Evolutionary conservation across 2,329 filamentous ascomycete species (phyloP).

Genomic region (Ceratocystis cubensis): DNA sequence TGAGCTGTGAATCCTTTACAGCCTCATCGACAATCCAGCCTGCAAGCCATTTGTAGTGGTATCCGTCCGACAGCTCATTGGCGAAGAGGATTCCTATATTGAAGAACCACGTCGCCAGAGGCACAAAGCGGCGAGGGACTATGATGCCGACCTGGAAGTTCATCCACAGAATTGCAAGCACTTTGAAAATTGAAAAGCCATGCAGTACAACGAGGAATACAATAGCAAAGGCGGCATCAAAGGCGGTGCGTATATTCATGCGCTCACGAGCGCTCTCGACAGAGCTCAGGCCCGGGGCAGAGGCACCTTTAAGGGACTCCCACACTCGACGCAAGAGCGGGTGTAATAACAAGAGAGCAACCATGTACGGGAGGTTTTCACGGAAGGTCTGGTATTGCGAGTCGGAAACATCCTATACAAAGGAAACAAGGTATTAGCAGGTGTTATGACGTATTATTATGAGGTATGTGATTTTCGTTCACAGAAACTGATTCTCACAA

Average conservation of each 20-base stretch:
- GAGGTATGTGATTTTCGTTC: slow-evolving; percentile 16
- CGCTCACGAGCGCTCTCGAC: slow-evolving; percentile 54
- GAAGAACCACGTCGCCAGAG: slow-evolving; percentile 73
- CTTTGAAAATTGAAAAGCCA: slow-evolving; percentile 73
- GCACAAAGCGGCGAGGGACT: slow-evolving; percentile 58
- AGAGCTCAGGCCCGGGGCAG: slow-evolving; percentile 31
- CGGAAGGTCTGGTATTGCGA: slow-evolving; percentile 77
- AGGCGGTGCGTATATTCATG: slow-evolving; percentile 39
- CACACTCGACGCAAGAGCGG: slow-evolving; percentile 64
- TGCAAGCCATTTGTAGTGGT: slow-evolving; percentile 54
- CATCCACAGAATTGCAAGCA: slow-evolving; percentile 62
- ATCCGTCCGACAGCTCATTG: slow-evolving; percentile 75
- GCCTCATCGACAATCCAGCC: slow-evolving; percentile 27
- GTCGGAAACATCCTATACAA: slow-evolving; percentile 70
- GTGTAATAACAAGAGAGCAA: slow-evolving; percentile 60
- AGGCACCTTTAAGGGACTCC: slow-evolving; percentile 34
- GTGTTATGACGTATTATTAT: background rate
- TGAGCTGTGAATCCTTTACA: slow-evolving; percentile 30
- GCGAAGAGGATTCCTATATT: slow-evolving; percentile 77
- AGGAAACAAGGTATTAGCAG: background rate
- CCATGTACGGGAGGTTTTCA: slow-evolving; percentile 71
- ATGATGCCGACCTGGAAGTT: slow-evolving; percentile 71
- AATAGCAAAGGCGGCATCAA: slow-evolving; percentile 71
- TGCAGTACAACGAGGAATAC: slow-evolving; percentile 70
- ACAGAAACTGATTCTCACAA: slow-evolving; percentile 42